Evolutionary conservation across 2,329 filamentous ascomycete genomes (phyloP), one percentile per base, ranked within the genome.

Genomic region (Bipolaris cookei): DNA sequence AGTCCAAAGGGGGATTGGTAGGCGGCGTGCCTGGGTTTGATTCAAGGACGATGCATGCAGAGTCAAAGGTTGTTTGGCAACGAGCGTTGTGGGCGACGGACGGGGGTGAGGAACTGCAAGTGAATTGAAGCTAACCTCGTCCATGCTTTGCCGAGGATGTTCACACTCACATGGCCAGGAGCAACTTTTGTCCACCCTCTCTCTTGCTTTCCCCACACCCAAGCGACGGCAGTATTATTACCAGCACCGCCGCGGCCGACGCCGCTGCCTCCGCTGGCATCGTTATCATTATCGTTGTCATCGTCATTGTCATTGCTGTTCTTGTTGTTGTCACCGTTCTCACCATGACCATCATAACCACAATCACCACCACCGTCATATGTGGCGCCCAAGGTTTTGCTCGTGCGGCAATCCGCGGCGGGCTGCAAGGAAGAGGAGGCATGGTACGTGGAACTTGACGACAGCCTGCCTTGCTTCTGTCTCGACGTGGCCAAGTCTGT

Each of bases 391-490:
- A 58, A 16, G 14, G 30, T 18, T 45, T 45, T 45, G 46, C 23
- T 45, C 32, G 39, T 25, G 46, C 35, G 46, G 35, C 13, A 32
- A 20, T 14, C 21, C 18, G 46, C 30, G 46, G 35, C 46, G 46
- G 14, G 30, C 35, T 42, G 30, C 25, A 44, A 28, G 39, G 39
- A 21, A 23, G 23, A 44, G n/a, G 42, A 16, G 23, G 14, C 35
- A 8, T n/a, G 35, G 35, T 6, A 16, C 3, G 62, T 62, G 64
- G 43, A 58, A 61, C 53, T 63, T 54, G 61, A 63, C 41, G 54
- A 35, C 52, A 47, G 30, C 30, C 49, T 53, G 50, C 50, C 45
- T 48, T 61, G 57, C 50, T 58, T 44, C 58, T 52, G 53, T 52
- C 58, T 44, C 53, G 51, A 59, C 50, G 39, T 52, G 48, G 52